phyloP scores from a whole-genome alignment of 192 early-diverging fungal genomes.

The Blastocladiella britannica region DNA sequence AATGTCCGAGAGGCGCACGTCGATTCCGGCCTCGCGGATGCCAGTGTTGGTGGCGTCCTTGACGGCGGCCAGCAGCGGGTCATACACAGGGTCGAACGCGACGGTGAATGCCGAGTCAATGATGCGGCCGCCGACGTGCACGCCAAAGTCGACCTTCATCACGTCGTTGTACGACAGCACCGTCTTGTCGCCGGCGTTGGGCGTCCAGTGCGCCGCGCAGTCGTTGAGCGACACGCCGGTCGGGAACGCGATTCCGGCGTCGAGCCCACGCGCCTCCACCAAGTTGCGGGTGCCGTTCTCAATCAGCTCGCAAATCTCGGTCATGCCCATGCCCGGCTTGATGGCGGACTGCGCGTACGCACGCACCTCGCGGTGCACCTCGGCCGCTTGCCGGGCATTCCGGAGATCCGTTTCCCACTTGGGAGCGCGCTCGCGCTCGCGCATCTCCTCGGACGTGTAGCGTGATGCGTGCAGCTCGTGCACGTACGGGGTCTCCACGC shows the following conservation, averaged over 20 bases:
- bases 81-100: slow-evolving; percentile 76
- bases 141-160: slow-evolving; percentile 91
- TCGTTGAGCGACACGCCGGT: slow-evolving; percentile 86
- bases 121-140: slow-evolving; percentile 78
- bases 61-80: slow-evolving; percentile 65
- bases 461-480: slow-evolving; percentile 80
- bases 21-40: slow-evolving; percentile 84
- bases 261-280: slow-evolving; percentile 66
- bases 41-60: slow-evolving; percentile 93
- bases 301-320: slow-evolving; percentile 74
- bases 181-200: slow-evolving; percentile 87
- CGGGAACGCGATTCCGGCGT: slow-evolving; percentile 80
- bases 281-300: slow-evolving; percentile 84
- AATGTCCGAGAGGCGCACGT: slow-evolving; percentile 81
- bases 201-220: slow-evolving; percentile 92
- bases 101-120: slow-evolving; percentile 89
- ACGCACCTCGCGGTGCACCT: slow-evolving; percentile 87
- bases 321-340: slow-evolving; percentile 89
- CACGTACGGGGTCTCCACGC: slow-evolving; percentile 64
- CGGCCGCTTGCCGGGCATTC: slow-evolving; percentile 68
- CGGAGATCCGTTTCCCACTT: slow-evolving; percentile 47
- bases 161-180: slow-evolving; percentile 77
- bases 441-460: slow-evolving; percentile 82
- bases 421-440: slow-evolving; percentile 44
- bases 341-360: slow-evolving; percentile 54